phyloP scores from a whole-genome alignment of 345 rosid species.

The Salix purpurea region DNA sequence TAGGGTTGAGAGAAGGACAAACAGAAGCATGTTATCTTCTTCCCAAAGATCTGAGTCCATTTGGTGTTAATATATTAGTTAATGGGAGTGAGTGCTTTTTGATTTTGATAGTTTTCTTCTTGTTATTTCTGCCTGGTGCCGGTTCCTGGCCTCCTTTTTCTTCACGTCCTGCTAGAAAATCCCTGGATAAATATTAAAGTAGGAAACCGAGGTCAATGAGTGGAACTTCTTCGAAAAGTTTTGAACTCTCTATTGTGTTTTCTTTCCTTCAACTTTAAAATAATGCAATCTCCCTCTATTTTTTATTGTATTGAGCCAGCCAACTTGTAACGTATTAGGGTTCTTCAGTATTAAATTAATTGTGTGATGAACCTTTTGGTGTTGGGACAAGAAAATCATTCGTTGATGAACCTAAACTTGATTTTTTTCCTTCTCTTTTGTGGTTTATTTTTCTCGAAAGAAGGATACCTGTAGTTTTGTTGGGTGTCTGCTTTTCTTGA shows the following conservation, averaged over 20 bases:
- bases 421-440: not conserved
- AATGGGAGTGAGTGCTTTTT: constrained; percentile 38
- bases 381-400: constrained; percentile 5
- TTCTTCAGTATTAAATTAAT: not conserved
- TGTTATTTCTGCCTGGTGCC: constrained; percentile 56
- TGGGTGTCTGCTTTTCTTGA: not conserved
- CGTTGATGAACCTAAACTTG: constrained; percentile 5
- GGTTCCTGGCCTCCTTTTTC: constrained; percentile 45
- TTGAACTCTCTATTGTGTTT: constrained; percentile 16
- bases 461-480: not conserved
- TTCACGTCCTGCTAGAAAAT: constrained; percentile 13
- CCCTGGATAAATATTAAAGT: constrained; percentile 12
- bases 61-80: constrained; percentile 26
- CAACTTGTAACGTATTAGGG: constrained; percentile 22
- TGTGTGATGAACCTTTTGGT: not conserved
- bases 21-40: constrained; percentile 46
- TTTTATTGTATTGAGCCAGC: not conserved
- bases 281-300: constrained; percentile 3
- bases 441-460: not conserved
- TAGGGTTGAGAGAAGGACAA: constrained; percentile 65
- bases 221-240: constrained; percentile 26
- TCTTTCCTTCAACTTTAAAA: constrained; percentile 6
- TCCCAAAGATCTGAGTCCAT: constrained; percentile 40
- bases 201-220: constrained; percentile 45
- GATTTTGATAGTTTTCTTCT: constrained; percentile 63